Evolutionary conservation across 2,329 filamentous ascomycete species (phyloP), one percentile per base, ranked within the genome.

Genomic region (Raffaelea deltoideospora): DNA sequence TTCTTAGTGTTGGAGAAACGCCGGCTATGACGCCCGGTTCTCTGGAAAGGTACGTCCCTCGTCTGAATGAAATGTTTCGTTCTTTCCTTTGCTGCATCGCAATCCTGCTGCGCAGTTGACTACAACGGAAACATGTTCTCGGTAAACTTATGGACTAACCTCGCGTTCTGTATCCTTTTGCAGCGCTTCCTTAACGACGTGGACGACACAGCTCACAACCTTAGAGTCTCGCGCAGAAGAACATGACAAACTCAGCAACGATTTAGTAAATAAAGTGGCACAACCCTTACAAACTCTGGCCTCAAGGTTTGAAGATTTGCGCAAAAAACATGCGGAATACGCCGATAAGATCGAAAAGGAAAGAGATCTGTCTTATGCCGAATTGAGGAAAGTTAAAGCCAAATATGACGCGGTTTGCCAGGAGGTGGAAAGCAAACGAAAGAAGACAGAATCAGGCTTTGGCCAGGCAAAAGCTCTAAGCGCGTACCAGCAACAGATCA

Each of bases 381-480:
- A 96, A 36, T 61, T 98, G 47, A 80, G 80, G 55, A 98, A 96
- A 60, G 74, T 73, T 44, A 98, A 98, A 62, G 74, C 71, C 40
- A 93, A 92, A 63, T 98, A 98, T 55, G 90, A 98, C 57, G 72
- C 75, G 14, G 76, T 79, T 15, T 98, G 90, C 54, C 86, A 94
- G 58, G 90, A 96, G 54, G 84, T 98, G 20, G 90, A 98, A 63
- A 83, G 77, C 47, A 79, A 80, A 56, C 79, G 90, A 50, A 96
- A 95, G 64, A 98, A 98, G 68, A 77, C 81, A 35, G 90, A 98
- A 51, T 80, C 80, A 33, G 76, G 86, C n/a, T 92, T 90, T 51
- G 88, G 96, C 55, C 95, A 94, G 61, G 63, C 74, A 43, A 98
- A 95, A 62, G 86, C 88, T 8, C 83, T 94, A 53, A 79, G 75